Conservation (phyloP, 257 asterid species). For the Jacaranda mimosifolia region DNA sequence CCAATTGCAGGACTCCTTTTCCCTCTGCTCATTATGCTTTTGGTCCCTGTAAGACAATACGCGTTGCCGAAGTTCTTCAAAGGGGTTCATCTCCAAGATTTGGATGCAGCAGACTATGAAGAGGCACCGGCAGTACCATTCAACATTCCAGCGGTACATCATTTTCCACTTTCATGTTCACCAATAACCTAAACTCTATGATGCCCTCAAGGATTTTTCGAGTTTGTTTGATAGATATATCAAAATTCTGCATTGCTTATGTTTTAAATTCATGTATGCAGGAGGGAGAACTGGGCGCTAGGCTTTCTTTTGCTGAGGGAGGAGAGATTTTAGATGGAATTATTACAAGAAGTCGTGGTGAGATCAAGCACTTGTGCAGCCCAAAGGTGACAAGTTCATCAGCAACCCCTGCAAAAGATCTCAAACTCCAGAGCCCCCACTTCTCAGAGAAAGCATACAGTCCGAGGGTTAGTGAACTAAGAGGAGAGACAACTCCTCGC, state of each 20-base stretch:
- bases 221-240: background rate
- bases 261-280: slow-evolving; percentile 34
- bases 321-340: slow-evolving; percentile 83
- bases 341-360: slow-evolving; percentile 90
- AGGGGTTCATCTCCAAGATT: slow-evolving; percentile 83
- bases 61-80: slow-evolving; percentile 75
- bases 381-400: slow-evolving; percentile 70
- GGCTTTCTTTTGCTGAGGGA: slow-evolving; percentile 61
- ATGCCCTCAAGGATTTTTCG: background rate
- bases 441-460: slow-evolving; percentile 59
- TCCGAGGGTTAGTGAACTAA: slow-evolving; percentile 65
- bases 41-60: slow-evolving; percentile 87
- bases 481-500: slow-evolving; percentile 53
- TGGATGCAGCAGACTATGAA: slow-evolving; percentile 91
- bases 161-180: background rate
- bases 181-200: no score
- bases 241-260: background rate
- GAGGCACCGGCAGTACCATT: slow-evolving; percentile 76
- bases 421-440: slow-evolving; percentile 73
- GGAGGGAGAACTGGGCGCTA: slow-evolving; percentile 70
- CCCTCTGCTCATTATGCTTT: slow-evolving; percentile 82
- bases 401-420: slow-evolving; percentile 66
- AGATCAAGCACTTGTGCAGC: slow-evolving; percentile 68
- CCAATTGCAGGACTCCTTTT: slow-evolving; percentile 88
- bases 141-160: slow-evolving; percentile 55